Evolutionary conservation across 768 basidiomycete genomes (phyloP).

Genomic region (Boletales sp.): DNA sequence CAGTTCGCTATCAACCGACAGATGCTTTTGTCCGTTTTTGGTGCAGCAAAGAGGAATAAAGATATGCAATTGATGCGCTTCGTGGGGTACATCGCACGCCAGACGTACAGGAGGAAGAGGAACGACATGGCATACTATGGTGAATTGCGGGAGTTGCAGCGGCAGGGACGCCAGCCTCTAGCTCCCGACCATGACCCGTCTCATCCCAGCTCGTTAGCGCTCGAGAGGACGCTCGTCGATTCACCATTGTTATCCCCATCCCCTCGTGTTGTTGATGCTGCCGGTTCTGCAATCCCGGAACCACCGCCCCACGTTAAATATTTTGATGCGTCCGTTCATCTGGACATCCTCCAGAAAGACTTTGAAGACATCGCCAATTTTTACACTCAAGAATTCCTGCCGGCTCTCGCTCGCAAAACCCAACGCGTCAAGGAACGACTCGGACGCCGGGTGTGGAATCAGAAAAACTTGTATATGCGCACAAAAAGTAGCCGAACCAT

Average conservation of each 20-base stretch:
- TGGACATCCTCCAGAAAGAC: conserved; percentile 54
- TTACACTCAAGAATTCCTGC: conserved; percentile 33
- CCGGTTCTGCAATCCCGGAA: conserved; percentile 27
- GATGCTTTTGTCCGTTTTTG: conserved; percentile 56
- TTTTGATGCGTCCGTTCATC: conserved; percentile 54
- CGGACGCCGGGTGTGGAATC: conserved; percentile 72
- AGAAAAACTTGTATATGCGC: conserved; percentile 52
- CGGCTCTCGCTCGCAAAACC: conserved; percentile 46
- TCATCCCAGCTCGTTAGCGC: background rate
- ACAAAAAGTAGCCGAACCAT: conserved; percentile 26
- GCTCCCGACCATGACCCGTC: conserved; percentile 21
- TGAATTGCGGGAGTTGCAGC: conserved; percentile 27
- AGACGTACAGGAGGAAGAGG: conserved; percentile 47
- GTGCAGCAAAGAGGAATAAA: conserved; percentile 56
- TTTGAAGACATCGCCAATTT: conserved; percentile 47
- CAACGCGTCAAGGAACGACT: conserved; percentile 71
- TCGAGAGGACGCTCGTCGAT: background rate
- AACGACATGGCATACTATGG: conserved; percentile 42
- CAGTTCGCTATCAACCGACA: conserved; percentile 51
- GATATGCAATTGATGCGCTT: conserved; percentile 59
- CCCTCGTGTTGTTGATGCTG: conserved; percentile 3
- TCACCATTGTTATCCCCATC: background rate
- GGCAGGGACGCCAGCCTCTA: conserved; percentile 19
- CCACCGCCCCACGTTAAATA: conserved; percentile 23
- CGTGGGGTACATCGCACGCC: conserved; percentile 45